Percentiles rank a stretch among this genome's conserved stretches.
phyloP scores from a whole-genome alignment of 2,329 filamentous ascomycete species.

The Fusarium udum region DNA sequence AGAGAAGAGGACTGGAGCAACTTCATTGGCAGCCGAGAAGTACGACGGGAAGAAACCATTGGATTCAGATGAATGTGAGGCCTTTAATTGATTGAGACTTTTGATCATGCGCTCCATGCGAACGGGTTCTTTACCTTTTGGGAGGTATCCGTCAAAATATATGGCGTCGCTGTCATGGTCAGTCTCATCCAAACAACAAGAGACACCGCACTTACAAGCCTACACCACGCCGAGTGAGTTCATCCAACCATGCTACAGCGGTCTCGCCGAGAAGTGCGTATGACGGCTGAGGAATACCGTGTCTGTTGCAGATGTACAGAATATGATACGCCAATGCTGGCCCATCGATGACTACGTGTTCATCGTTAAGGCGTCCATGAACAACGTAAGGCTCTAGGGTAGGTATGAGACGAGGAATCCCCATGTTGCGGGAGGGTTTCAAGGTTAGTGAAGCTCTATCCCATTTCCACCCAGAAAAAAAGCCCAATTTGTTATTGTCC shows the following conservation, averaged over 20 bases:
- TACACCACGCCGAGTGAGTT: slow-evolving; percentile 64
- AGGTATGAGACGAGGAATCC: slow-evolving; percentile 65
- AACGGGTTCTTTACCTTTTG: slow-evolving; percentile 69
- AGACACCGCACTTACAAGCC: slow-evolving; percentile 63
- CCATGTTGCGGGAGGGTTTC: slow-evolving; percentile 54
- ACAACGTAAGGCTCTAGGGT: slow-evolving; percentile 64
- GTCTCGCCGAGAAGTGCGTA: slow-evolving; percentile 71
- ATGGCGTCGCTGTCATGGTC: slow-evolving; percentile 61
- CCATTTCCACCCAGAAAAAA: background rate
- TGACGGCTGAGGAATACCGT: slow-evolving; percentile 64
- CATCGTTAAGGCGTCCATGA: slow-evolving; percentile 52
- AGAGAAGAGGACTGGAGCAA: slow-evolving; percentile 39
- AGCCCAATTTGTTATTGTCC: background rate
- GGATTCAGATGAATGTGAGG: slow-evolving; percentile 51
- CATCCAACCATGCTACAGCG: slow-evolving; percentile 70
- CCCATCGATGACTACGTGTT: slow-evolving; percentile 73
- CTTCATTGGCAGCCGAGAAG: slow-evolving; percentile 28
- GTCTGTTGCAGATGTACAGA: slow-evolving; percentile 64
- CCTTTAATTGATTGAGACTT: slow-evolving; percentile 64
- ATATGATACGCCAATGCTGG: slow-evolving; percentile 81
- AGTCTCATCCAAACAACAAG: background rate
- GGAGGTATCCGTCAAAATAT: slow-evolving; percentile 88
- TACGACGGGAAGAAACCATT: slow-evolving; percentile 39
- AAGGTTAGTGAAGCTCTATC: background rate
- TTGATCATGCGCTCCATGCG: slow-evolving; percentile 69